A percentile compares a stretch with the other conserved stretches of the same genome.
These are phyloP conservation scores for Magnaporthiopsis rhizophila DNA, from an alignment of 2,329 filamentous ascomycete genomes.

Conservation along the genomic window DNA sequence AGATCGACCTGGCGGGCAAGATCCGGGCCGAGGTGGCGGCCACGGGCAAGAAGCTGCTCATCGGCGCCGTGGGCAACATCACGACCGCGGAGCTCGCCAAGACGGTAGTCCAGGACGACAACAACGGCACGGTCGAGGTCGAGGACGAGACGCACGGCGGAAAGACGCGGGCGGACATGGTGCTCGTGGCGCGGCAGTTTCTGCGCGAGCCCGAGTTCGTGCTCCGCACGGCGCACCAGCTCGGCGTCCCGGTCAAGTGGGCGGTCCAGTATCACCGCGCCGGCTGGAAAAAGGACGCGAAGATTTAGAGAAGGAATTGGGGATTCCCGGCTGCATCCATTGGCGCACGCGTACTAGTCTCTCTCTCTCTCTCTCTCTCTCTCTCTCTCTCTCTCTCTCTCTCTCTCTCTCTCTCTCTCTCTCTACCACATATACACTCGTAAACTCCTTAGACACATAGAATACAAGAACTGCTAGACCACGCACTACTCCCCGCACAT, in stretches of 20 bases:
- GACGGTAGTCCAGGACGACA: slow-evolving; percentile 41
- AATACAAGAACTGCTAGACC: background rate
- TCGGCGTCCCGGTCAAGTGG: slow-evolving; percentile 64
- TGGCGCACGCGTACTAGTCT: no score
- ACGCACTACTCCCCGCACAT: background rate
- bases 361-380: no score
- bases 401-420: no score
- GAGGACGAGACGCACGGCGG: slow-evolving; percentile 27
- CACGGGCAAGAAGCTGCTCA: slow-evolving; percentile 45
- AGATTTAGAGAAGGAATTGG: slow-evolving; percentile 7
- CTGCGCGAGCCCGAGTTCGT: slow-evolving; percentile 76
- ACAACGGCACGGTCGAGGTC: slow-evolving; percentile 26
- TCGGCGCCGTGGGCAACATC: slow-evolving; percentile 71
- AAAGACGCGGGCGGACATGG: slow-evolving; percentile 54
- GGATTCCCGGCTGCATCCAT: background rate
- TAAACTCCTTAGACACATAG: no score
- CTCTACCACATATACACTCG: no score
- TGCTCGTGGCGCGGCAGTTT: slow-evolving; percentile 67
- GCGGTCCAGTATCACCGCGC: slow-evolving; percentile 55
- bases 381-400: no score
- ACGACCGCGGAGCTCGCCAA: slow-evolving; percentile 61
- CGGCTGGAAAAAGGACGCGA: slow-evolving; percentile 11
- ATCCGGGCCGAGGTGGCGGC: slow-evolving; percentile 58
- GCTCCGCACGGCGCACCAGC: slow-evolving; percentile 61
- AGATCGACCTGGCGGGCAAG: slow-evolving; percentile 62